Conservation (phyloP, 2,329 filamentous ascomycete genomes). For the Fusarium sp. region DNA sequence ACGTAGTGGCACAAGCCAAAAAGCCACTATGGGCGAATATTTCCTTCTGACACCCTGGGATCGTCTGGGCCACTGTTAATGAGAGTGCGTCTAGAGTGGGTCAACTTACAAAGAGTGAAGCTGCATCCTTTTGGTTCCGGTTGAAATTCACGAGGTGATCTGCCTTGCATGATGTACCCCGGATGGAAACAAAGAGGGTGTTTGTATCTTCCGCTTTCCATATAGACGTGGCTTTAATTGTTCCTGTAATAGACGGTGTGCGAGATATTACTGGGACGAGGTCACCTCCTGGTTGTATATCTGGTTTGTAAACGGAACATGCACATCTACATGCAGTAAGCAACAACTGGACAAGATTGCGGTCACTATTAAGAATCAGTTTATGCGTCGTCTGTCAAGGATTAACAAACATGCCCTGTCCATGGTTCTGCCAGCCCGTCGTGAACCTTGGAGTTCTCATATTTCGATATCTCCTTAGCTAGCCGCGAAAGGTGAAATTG, state of each 20-base stretch:
- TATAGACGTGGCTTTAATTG: constrained; percentile 40
- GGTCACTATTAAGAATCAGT: neutral
- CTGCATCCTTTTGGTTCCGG: constrained; percentile 3
- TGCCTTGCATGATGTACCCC: constrained; percentile 36
- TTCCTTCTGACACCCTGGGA: neutral
- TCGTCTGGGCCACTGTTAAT: neutral
- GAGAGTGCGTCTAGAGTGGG: neutral
- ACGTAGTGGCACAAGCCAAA: constrained; percentile 34
- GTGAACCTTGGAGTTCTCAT: constrained; percentile 33
- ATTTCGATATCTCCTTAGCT: constrained; percentile 39
- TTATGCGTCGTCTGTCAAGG: too few relatives aligned
- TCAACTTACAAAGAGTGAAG: constrained; percentile 28
- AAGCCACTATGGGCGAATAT: constrained; percentile 39
- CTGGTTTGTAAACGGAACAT: constrained; percentile 37
- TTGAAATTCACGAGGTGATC: constrained; percentile 48
- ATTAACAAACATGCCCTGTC: constrained; percentile 6
- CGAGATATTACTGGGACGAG: constrained; percentile 36
- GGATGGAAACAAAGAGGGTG: constrained; percentile 37
- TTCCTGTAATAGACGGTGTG: constrained; percentile 34
- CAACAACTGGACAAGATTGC: constrained; percentile 15
- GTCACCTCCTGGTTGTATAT: constrained; percentile 13
- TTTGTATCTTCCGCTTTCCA: constrained; percentile 34
- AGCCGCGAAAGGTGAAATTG: constrained; percentile 41
- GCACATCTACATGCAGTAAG: constrained; percentile 40
- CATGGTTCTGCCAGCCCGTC: constrained; percentile 20